phyloP scores from a whole-genome alignment of 2,329 filamentous ascomycete genomes.

The Monascus ruber region DNA sequence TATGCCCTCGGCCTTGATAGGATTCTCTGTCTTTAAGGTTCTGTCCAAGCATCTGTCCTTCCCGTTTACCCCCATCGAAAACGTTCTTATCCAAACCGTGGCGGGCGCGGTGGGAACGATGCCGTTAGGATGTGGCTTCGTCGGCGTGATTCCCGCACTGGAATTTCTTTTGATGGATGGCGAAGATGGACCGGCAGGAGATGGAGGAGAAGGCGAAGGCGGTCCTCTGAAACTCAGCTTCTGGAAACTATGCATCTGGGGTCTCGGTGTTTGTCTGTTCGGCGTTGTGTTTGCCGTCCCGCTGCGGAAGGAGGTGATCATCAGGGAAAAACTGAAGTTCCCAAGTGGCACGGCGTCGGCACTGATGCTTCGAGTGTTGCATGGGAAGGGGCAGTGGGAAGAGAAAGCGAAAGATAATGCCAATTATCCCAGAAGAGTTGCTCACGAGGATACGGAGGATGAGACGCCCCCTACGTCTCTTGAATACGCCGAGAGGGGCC shows the following conservation, averaged over 20 bases:
- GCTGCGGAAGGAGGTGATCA: slow-evolving; percentile 78
- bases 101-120: slow-evolving; percentile 93
- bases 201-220: slow-evolving; percentile 60
- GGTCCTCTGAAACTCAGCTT: slow-evolving; percentile 63
- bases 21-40: slow-evolving; percentile 84
- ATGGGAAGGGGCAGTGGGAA: slow-evolving; percentile 47
- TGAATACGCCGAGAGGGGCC: slow-evolving; percentile 28
- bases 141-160: slow-evolving; percentile 86
- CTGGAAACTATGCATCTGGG: slow-evolving; percentile 77
- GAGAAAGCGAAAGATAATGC: slow-evolving; percentile 20
- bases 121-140: slow-evolving; percentile 90
- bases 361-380: slow-evolving; percentile 79
- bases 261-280: slow-evolving; percentile 86
- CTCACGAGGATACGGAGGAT: slow-evolving; percentile 14
- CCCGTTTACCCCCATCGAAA: slow-evolving; percentile 89
- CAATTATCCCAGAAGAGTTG: slow-evolving; percentile 5
- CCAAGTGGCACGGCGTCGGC: slow-evolving; percentile 93
- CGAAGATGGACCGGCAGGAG: slow-evolving; percentile 67
- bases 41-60: slow-evolving; percentile 60
- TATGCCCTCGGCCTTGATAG: slow-evolving; percentile 89
- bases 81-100: slow-evolving; percentile 92
- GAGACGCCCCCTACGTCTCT: slow-evolving; percentile 21
- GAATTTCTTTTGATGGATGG: slow-evolving; percentile 69
- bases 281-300: slow-evolving; percentile 95
- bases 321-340: slow-evolving; percentile 83